phyloP scores from a whole-genome alignment of 2,329 filamentous ascomycete genomes.

The Ceratocystis eucalypticola region DNA sequence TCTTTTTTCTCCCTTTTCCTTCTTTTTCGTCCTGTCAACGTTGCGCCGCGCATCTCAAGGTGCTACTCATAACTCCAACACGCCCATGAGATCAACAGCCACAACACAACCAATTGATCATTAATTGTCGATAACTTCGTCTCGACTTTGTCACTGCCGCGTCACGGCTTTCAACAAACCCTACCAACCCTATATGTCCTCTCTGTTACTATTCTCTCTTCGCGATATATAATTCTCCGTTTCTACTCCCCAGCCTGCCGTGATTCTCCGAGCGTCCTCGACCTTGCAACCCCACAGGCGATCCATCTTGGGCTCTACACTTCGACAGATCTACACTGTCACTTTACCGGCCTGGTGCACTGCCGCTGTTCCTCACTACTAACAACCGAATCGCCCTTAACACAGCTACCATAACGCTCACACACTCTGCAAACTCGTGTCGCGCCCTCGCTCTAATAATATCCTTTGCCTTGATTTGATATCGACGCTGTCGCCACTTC shows the following conservation, averaged over 20 bases:
- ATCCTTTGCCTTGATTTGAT: neutral
- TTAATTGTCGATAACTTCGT: neutral
- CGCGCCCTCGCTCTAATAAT: neutral
- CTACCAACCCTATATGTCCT: neutral
- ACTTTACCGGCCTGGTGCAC: neutral
- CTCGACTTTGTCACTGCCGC: neutral
- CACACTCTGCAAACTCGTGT: neutral
- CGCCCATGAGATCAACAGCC: neutral
- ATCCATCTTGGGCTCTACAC: neutral
- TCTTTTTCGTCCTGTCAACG: neutral
- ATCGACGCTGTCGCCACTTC: neutral
- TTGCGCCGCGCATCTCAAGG: conserved; percentile 10
- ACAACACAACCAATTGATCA: neutral
- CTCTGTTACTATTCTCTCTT: too few species aligned
- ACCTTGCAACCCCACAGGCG: neutral
- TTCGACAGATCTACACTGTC: neutral
- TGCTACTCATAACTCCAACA: neutral
- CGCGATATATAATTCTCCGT: neutral
- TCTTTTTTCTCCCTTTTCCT: neutral
- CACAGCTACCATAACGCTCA: too few species aligned
- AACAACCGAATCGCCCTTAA: too few species aligned
- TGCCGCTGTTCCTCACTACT: neutral
- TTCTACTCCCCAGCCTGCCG: neutral
- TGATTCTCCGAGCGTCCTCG: neutral
- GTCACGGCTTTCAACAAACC: neutral